Base-by-base conservation (phyloP, 345 rosid genomes). In the Zanthoxylum bungeanum region DNA sequence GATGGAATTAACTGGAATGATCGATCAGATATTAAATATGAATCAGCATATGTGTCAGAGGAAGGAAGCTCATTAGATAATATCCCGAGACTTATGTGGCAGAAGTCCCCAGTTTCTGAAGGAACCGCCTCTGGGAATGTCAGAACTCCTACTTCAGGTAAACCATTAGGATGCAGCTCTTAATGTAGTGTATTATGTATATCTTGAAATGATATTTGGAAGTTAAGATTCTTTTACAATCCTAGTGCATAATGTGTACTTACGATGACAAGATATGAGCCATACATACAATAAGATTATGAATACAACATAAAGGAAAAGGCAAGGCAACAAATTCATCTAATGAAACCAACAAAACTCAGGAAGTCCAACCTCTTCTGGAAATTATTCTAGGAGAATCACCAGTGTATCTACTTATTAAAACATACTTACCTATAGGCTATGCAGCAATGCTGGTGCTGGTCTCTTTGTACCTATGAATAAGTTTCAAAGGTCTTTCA, bases 61-160 rank as follows among this genome's bases (percentile, higher is more conserved):
- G 89, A 86, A 62, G 96, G 91, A 51, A 84, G 93, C 59, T 88
- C 95, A 10, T 58, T 81, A 73, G 85, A 79, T 31, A 88, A 86
- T 70, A 83, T 81, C 36, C 89, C 56, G 60, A 79, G 91, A 51
- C 85, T 52, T 11, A 50, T 77, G 1, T 77, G 88, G 89, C 92
- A 83, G 21, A 96, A 93, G 82, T 88, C 97, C 40, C 92, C 89
- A 2, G 47, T 71, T 69, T 88, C 90, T n/a, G 91, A 84, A 60
- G 85, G 78, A 72, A 68, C 30, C 28, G 0, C 77, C 1, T 36
- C 59, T 21, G 80, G 66, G 37, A 84, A 33, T 71, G 51, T 39
- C 62, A 81, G 83, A 69, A 84, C 84, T 71, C 82, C 86, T 72
- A 82, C 83, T 76, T 89, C 97, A 83, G 99, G 99, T 96, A 83